phyloP scores from a whole-genome alignment of 164 flowering plant genomes.

The Umbellularia californica region DNA sequence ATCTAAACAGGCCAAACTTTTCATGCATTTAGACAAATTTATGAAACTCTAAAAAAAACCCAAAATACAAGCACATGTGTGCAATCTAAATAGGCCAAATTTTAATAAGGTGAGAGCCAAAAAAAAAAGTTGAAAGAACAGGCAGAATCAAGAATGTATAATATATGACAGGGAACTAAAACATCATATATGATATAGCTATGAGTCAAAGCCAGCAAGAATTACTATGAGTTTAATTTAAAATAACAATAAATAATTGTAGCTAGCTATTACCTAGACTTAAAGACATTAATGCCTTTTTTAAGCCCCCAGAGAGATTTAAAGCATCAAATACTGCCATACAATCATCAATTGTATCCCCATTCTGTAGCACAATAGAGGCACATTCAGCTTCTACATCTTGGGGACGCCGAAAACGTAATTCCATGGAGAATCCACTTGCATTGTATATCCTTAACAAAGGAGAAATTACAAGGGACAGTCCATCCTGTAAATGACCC shows the following conservation, averaged over 20 bases:
- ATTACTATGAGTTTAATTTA: background rate
- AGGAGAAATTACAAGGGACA: constrained; percentile 73
- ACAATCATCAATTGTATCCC: constrained; percentile 79
- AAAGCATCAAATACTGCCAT: constrained; percentile 73
- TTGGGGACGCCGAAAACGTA: constrained; percentile 71
- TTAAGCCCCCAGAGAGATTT: constrained; percentile 57
- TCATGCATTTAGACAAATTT: too few species aligned
- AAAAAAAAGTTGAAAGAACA: background rate
- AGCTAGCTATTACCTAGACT: constrained; percentile 56
- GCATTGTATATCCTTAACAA: constrained; percentile 73
- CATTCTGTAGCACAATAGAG: constrained; percentile 48
- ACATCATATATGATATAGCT: background rate
- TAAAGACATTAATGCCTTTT: constrained; percentile 70
- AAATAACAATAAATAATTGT: background rate
- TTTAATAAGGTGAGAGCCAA: background rate
- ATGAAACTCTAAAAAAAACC: too few species aligned
- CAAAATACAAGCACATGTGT: too few species aligned
- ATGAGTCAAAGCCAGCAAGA: background rate
- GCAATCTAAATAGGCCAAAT: background rate
- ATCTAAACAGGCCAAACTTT: too few species aligned
- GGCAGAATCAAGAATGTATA: background rate
- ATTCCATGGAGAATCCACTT: constrained; percentile 64
- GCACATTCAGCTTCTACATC: constrained; percentile 56
- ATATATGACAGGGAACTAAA: background rate
- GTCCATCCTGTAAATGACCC: constrained; percentile 58